These are phyloP conservation scores for Anthoceros angustus DNA, from an alignment of 225 moss, liverwort and hornwort species.

Conservation along the genomic window DNA sequence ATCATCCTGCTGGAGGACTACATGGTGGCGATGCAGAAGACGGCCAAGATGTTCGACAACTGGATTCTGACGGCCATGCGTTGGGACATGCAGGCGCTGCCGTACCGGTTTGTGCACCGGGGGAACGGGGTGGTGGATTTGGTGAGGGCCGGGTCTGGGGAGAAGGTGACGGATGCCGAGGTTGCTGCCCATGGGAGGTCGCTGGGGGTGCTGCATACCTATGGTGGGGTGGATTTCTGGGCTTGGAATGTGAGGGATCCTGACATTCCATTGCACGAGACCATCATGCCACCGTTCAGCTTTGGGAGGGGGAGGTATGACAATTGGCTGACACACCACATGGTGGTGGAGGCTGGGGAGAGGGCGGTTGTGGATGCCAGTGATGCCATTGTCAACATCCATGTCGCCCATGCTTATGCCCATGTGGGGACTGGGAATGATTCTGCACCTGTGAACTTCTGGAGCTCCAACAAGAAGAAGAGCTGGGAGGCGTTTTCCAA, in stretches of 20 bases:
- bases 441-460: conserved; percentile 4
- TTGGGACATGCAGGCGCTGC: conserved; percentile 24
- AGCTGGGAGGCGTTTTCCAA: background rate
- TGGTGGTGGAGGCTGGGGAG: conserved; percentile 18
- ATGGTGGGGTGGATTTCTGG: conserved; percentile 35
- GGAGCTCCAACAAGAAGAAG: conserved; percentile 14
- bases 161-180: conserved; percentile 40
- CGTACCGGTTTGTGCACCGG: conserved; percentile 40
- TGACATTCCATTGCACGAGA: conserved; percentile 17
- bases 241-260: conserved; percentile 34
- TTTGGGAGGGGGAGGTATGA: conserved; percentile 38
- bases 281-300: conserved; percentile 41
- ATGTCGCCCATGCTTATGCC: conserved; percentile 12
- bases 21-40: conserved; percentile 45
- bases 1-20: conserved; percentile 41
- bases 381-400: conserved; percentile 38
- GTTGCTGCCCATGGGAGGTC: conserved; percentile 28
- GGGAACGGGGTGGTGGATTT: conserved; percentile 42
- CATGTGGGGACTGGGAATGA: background rate
- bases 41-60: conserved; percentile 30
- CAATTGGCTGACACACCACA: conserved; percentile 39
- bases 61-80: conserved; percentile 43
- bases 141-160: conserved; percentile 25
- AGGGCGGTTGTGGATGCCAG: conserved; percentile 38
- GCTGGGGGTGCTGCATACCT: conserved; percentile 25